Conservation (phyloP, 768 basidiomycete species). For the Leccinum boreale region DNA sequence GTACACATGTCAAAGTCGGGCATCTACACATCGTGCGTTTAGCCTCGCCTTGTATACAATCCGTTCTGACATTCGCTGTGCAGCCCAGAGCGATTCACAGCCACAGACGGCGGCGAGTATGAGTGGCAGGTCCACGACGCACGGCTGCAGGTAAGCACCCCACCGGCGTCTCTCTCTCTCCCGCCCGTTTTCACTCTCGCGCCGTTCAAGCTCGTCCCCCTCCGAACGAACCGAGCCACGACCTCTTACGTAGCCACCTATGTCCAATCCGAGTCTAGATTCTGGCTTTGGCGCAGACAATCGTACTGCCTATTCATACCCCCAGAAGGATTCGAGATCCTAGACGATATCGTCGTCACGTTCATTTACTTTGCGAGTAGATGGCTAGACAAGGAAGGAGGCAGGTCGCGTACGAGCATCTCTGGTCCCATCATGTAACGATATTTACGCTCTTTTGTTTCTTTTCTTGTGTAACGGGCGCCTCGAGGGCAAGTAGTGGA, state of each 20-base stretch:
- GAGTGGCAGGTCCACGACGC: slow-evolving; percentile 29
- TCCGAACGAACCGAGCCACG: slow-evolving; percentile 1
- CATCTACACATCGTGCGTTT: slow-evolving; percentile 21
- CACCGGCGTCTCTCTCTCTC: too few relatives aligned
- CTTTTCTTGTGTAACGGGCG: background rate
- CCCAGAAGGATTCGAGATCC: slow-evolving; percentile 27
- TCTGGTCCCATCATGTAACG: background rate
- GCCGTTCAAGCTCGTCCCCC: slow-evolving; percentile 23
- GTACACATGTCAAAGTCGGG: slow-evolving; percentile 25
- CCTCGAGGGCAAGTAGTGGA: background rate
- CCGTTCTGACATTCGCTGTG: background rate
- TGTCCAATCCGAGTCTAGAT: slow-evolving; percentile 15
- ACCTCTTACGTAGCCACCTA: slow-evolving; percentile 29
- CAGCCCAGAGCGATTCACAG: slow-evolving; percentile 28
- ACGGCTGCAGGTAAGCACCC: slow-evolving; percentile 20
- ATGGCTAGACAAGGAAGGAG: slow-evolving; percentile 26
- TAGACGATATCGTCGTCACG: slow-evolving; percentile 36
- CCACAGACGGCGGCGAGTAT: slow-evolving; percentile 17
- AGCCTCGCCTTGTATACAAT: background rate
- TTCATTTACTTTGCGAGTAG: slow-evolving; percentile 34
- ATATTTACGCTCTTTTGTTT: background rate
- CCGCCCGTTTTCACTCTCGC: background rate
- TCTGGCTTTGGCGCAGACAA: slow-evolving; percentile 11
- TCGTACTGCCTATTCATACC: slow-evolving; percentile 25
- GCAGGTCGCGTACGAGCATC: slow-evolving; percentile 9